phyloP scores from a whole-genome alignment of 768 basidiomycete genomes.

The Calvatia gigantea region DNA sequence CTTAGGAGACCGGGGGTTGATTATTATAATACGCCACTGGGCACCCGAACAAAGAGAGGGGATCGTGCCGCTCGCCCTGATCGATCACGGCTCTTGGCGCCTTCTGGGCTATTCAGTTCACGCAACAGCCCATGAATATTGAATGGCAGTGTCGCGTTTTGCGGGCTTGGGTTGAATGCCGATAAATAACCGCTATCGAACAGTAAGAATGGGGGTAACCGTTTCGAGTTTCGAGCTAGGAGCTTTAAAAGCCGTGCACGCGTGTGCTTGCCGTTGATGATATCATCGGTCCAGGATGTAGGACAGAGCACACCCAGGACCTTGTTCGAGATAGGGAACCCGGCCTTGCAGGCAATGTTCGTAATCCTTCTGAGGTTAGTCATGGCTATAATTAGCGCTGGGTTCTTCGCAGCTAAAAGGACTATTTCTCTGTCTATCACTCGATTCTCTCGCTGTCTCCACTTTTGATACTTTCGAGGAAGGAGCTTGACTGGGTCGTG shows the following conservation, averaged over 20 bases:
- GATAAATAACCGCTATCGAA: background rate
- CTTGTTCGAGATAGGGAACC: too few species aligned
- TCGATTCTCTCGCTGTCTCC: background rate
- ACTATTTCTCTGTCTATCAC: too few species aligned
- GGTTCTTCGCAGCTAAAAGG: background rate
- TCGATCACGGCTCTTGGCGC: background rate
- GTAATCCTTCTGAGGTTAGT: background rate
- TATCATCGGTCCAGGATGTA: background rate
- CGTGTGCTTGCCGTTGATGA: background rate
- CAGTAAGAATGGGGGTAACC: background rate
- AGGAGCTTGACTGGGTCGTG: slow-evolving; percentile 10
- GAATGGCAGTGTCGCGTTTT: background rate
- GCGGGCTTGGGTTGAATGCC: background rate
- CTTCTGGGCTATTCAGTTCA: too few species aligned
- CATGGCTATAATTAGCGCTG: background rate
- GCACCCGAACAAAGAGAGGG: background rate
- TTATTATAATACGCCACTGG: background rate
- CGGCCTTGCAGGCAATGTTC: background rate
- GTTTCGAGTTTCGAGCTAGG: background rate
- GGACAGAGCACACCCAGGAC: too few species aligned
- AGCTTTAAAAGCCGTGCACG: background rate
- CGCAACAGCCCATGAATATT: background rate
- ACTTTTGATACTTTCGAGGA: background rate
- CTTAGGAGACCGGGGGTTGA: background rate
- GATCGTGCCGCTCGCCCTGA: background rate